phyloP scores from a whole-genome alignment of 2,329 filamentous ascomycete genomes.

The Colletotrichum orchidophilum region DNA sequence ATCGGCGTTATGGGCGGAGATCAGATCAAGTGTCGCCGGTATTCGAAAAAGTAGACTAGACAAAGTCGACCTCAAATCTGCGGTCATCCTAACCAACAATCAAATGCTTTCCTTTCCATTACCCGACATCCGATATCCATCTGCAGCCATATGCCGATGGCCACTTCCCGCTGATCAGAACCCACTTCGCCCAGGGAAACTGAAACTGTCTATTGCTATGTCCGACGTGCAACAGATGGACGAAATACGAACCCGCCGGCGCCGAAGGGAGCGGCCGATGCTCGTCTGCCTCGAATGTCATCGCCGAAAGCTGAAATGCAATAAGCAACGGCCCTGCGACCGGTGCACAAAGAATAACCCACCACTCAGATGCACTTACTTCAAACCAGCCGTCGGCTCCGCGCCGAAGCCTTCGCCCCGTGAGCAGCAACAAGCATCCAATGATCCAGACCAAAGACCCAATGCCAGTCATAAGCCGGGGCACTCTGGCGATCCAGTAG shows the following conservation, averaged over 20 bases:
- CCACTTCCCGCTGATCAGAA: too few relatives aligned
- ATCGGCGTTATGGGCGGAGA: not conserved
- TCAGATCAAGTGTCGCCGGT: not conserved
- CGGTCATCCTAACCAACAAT: not conserved
- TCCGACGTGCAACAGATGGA: not conserved
- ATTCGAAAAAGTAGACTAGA: not conserved
- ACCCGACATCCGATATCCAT: not conserved
- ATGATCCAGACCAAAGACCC: not conserved
- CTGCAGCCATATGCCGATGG: not conserved
- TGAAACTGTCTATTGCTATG: not conserved
- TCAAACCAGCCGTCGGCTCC: not conserved
- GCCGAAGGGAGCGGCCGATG: constrained; percentile 12
- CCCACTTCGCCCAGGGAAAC: not conserved
- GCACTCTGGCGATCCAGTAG: not conserved
- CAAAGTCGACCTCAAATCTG: not conserved
- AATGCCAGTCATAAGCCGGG: not conserved
- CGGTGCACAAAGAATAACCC: not conserved
- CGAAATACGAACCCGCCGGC: not conserved
- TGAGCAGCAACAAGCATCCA: not conserved
- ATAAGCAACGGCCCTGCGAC: not conserved
- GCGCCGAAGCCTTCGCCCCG: not conserved
- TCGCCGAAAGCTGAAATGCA: constrained; percentile 16
- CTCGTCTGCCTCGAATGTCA: constrained; percentile 15
- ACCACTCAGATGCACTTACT: not conserved
- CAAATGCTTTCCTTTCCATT: not conserved